Conservation (phyloP, 768 basidiomycete genomes). For the Suillus bovinus region DNA sequence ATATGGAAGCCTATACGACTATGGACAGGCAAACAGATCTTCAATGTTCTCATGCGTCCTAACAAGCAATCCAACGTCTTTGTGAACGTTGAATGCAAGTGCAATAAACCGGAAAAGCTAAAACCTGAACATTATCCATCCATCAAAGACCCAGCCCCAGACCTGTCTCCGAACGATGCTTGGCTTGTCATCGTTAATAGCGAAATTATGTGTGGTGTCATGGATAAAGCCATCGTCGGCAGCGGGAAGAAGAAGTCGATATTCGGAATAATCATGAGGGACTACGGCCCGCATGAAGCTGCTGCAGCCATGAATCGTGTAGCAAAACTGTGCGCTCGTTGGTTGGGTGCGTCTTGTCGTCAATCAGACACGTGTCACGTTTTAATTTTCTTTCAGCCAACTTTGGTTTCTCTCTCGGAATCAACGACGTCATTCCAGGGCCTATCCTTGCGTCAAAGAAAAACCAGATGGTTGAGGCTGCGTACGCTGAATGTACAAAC, state of each 20-base stretch:
- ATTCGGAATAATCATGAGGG: constrained; percentile 95
- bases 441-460: constrained; percentile 79
- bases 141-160: constrained; percentile 61
- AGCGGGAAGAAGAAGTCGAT: constrained; percentile 99
- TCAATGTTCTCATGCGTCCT: constrained; percentile 94
- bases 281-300: constrained; percentile 95
- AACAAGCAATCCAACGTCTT: constrained; percentile 79
- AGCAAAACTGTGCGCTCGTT: constrained; percentile 94
- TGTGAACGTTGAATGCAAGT: constrained; percentile 96
- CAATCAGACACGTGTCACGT: neutral
- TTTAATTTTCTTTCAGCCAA: constrained; percentile 66
- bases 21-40: constrained; percentile 99
- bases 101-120: constrained; percentile 85
- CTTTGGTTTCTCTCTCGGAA: constrained; percentile 95
- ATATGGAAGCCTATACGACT: constrained; percentile 91
- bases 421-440: constrained; percentile 98
- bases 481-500: constrained; percentile 84
- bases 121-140: constrained; percentile 58
- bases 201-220: constrained; percentile 98
- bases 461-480: constrained; percentile 80
- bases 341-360: constrained; percentile 64
- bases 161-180: constrained; percentile 95
- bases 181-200: constrained; percentile 97
- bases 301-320: constrained; percentile 94
- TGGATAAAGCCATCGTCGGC: constrained; percentile 98